Conservation (phyloP, 495 filamentous ascomycete species). For the Aspergillus baeticus region DNA sequence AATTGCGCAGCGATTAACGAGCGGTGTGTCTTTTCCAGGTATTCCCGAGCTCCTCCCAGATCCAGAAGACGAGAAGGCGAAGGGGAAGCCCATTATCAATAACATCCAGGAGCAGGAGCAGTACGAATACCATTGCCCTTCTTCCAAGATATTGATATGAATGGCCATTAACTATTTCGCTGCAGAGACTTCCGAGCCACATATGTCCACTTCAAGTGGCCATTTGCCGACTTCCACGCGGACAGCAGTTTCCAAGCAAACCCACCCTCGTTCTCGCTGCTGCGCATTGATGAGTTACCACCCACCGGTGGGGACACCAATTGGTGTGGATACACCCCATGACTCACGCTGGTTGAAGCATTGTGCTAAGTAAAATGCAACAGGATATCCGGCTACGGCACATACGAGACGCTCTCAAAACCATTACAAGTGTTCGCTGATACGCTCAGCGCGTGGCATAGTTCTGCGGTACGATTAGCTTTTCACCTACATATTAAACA, state of each 20-base stretch:
- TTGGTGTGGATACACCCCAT: background rate
- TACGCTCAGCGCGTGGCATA: background rate
- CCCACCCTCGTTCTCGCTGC: background rate
- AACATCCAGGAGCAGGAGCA: background rate
- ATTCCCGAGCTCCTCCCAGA: background rate
- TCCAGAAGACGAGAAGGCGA: background rate
- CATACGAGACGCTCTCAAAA: background rate
- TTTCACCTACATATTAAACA: background rate
- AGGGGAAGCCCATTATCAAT: background rate
- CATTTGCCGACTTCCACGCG: background rate
- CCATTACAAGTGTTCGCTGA: background rate
- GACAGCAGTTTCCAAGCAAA: background rate
- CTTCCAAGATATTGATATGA: too few species aligned
- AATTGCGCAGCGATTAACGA: too few species aligned
- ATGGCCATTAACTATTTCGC: too few species aligned
- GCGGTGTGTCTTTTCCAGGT: too few species aligned
- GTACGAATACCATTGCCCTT: background rate
- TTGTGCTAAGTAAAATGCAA: background rate
- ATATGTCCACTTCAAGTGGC: background rate
- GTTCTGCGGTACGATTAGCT: background rate
- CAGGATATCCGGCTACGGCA: background rate
- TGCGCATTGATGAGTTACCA: background rate
- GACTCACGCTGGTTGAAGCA: background rate
- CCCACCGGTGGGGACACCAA: background rate
- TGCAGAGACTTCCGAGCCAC: background rate